Base-by-base conservation (phyloP, 2,329 filamentous ascomycete species). In the Cryoendolithus antarcticus region DNA sequence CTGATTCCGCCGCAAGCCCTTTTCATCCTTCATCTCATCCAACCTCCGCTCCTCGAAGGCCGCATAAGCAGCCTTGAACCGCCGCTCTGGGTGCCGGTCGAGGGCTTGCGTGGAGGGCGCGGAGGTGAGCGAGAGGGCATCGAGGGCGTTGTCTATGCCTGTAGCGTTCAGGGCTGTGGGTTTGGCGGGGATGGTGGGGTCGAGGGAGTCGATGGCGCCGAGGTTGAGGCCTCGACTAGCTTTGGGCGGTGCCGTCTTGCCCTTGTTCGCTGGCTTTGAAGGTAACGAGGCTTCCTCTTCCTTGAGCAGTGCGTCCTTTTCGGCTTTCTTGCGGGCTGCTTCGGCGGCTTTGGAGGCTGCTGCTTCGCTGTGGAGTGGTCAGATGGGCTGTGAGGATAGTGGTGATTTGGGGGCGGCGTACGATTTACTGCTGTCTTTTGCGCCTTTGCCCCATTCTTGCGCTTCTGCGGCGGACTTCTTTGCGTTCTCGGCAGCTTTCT, bases 141-240 rank as follows among this genome's bases (percentile, higher is more conserved):
- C 88, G 36, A 96, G 75, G 1, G 86, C 86, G 54, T 95, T 89
- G 60, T 96, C 88, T 61, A 98, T 94, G 54, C 86, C 86, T 0
- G 81, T 73, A 3, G 86, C 88, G 59, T 81, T 88, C 53, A 95
- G 72, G 0, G 82, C 62, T 0, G 69, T 51, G 7, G 77, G 61
- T 9, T 66, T 64, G 46, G 69, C 70, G 43, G 53, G 56, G 6
- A 59, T 65, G 45, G 64, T 60, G 3, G 66, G 60, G 15, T 19
- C 15, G 15, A 19, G 15, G 1, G 63, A 57, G 52, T 91, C 83
- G 48, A 93, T 78, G 58, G 83, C 79, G 11, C 72, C 74, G 31
- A 89, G 72, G 54, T 88, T 82, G 30, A 89, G 72, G 28, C 83
- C 83, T 44, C 75, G 73, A 36, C 54, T 54, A 50, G 69, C 70